Evolutionary conservation across 805 yeast species (phyloP), one percentile per base, ranked within the genome.

Genomic region (Yamadazyma philogaea): DNA sequence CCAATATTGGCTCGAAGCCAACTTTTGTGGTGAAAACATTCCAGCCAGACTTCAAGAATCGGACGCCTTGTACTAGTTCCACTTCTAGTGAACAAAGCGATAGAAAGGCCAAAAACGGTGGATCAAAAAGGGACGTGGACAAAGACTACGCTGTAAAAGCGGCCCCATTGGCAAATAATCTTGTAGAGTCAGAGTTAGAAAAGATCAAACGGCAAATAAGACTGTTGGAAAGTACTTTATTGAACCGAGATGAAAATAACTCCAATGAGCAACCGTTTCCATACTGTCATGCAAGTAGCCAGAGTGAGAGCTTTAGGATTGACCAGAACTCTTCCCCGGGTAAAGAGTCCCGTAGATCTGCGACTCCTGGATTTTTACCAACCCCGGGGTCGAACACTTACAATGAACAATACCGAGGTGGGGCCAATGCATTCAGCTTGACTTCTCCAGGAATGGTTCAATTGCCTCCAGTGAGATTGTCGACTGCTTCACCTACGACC

Each of bases 1-100:
- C 11, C 17, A 28, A 27, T n/a, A 26, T 33, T 3, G 42, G 47
- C 4, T 16, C 35, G 7, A 39, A 30, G 19, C 46, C 46, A 7
- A 15, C 35, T 15, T 43, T 43, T 27, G 7, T 35, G 22, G 37
- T 43, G 1, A 31, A 35, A 2, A 34, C 22, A 4, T 22, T 40
- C 17, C 16, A 18, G 11, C 21, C 11, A 10, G 18, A 33, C 7
- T 33, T 18, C 16, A 16, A 8, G 8, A 16, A 16, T 3, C n/a
- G 16, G 5, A 30, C 8, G 11, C 33, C 8, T 10, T 7, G 11
- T 14, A 14, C 33, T 4, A 30, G 17, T n/a, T 6, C 8, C 33
- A 30, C 7, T 10, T 4, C 4, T 3, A 24, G 4, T 7, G 28
- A 24, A 7, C 4, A n/a, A 24, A 24, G 28, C 4, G 12, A 24